Evolutionary conservation across 1,284 basidiomycete species (phyloP).

Genomic region (Trametes pubescens): DNA sequence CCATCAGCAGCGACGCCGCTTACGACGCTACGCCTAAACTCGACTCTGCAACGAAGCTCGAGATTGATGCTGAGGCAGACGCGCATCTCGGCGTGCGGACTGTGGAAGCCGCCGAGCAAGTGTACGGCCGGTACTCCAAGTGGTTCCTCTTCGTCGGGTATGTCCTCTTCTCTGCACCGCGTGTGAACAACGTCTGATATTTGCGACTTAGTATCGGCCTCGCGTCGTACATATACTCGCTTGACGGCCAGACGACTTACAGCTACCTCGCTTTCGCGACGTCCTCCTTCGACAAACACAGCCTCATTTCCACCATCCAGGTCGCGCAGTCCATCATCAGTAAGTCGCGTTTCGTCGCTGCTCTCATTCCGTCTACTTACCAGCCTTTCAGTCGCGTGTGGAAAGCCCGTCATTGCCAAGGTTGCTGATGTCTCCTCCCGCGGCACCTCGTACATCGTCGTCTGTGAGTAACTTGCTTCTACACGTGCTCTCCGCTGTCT

Average conservation of each 20-base stretch:
- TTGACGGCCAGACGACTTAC: constrained; percentile 75
- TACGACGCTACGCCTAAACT: constrained; percentile 25
- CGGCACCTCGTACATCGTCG: constrained; percentile 64
- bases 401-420: constrained; percentile 86
- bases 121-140: constrained; percentile 61
- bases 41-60: constrained; percentile 11
- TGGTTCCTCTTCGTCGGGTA: constrained; percentile 72
- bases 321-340: constrained; percentile 68
- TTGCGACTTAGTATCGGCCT: constrained; percentile 62
- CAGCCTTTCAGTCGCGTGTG: constrained; percentile 55
- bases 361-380: background rate
- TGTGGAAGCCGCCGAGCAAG: constrained; percentile 60
- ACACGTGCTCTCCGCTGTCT: background rate
- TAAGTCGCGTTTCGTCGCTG: constrained; percentile 46
- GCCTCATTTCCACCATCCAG: constrained; percentile 71
- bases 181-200: background rate
- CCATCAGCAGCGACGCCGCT: constrained; percentile 8
- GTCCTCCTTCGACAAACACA: constrained; percentile 66
- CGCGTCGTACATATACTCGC: constrained; percentile 79
- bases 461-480: constrained; percentile 55
- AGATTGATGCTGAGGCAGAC: constrained; percentile 35
- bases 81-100: constrained; percentile 58
- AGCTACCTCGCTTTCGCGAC: constrained; percentile 72
- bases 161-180: constrained; percentile 19
- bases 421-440: constrained; percentile 74